Conservation (phyloP, 2,329 filamentous ascomycete genomes). For the Paraphaeosphaeria sporulosa region DNA sequence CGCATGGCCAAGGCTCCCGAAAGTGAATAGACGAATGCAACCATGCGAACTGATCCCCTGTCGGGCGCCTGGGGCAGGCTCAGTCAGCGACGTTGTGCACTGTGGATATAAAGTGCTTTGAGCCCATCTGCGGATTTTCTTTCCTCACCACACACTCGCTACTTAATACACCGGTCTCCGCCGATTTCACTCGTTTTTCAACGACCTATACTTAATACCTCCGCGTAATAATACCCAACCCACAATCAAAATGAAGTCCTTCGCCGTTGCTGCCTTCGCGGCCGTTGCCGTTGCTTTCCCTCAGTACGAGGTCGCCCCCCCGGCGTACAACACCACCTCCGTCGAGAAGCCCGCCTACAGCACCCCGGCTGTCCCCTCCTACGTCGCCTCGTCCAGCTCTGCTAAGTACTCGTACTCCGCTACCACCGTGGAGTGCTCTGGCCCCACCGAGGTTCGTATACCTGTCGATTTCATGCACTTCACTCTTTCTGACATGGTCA, state of each 20-base stretch:
- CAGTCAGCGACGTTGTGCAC: slow-evolving; percentile 33
- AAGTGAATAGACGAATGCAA: slow-evolving; percentile 37
- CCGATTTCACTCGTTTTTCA: slow-evolving; percentile 52
- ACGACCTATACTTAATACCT: slow-evolving; percentile 44
- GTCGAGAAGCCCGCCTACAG: slow-evolving; percentile 30
- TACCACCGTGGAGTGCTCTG: slow-evolving; percentile 34
- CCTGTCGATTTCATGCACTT: too few species aligned
- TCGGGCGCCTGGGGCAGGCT: slow-evolving; percentile 24
- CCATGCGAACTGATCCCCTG: slow-evolving; percentile 36
- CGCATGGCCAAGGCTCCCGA: slow-evolving; percentile 30
- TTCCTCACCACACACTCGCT: slow-evolving; percentile 50
- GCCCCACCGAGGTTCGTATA: slow-evolving; percentile 22
- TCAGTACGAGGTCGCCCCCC: slow-evolving; percentile 14
- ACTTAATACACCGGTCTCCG: slow-evolving; percentile 46
- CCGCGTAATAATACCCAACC: slow-evolving; percentile 41
- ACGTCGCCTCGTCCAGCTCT: slow-evolving; percentile 19
- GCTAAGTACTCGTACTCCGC: slow-evolving; percentile 34
- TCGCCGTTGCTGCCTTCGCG: slow-evolving; percentile 43
- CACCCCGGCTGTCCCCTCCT: slow-evolving; percentile 37
- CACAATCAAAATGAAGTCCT: slow-evolving; percentile 51
- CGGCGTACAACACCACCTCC: slow-evolving; percentile 29
- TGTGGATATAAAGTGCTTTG: slow-evolving; percentile 47
- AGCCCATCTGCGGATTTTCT: slow-evolving; percentile 22
- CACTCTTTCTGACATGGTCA: too few species aligned
- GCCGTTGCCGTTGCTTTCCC: slow-evolving; percentile 32